Base-by-base conservation (phyloP, 2,329 filamentous ascomycete species). In the Rhytidhysteron rufulum region DNA sequence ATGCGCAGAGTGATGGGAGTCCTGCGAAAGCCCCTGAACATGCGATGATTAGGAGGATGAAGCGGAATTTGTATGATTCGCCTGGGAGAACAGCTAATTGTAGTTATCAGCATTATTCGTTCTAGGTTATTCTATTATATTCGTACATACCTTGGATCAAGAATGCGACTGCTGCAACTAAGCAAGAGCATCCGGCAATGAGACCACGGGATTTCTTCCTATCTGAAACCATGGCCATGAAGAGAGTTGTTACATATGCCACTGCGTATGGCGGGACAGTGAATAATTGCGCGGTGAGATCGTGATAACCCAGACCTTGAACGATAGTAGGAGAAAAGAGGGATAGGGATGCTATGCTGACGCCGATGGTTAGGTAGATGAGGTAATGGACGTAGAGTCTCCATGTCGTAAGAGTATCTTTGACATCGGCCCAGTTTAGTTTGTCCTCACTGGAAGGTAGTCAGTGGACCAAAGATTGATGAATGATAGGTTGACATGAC, bases 251-350 rank as follows among this genome's bases (percentile, higher is more conserved):
- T 3, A 72, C 64, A 44, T 81, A 83, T 5, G 78, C 77, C 1
- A 75, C 74, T 2, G 75, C 79, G 58, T 79, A 84, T 1, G 80
- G 80, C 2, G 80, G 80, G 0, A 84, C 78, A 0, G 79, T 82
- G 74, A 83, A 80, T 15, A 84, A 59, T 58, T 84, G 81, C 5
- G 80, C 79, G 36, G 68, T 55, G 10, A 82, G 64, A 38, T 76
- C 71, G 16, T 75, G 56, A 47, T 72, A 76, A 3, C 72, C 71
- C 4, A 76, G 53, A 0, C 78, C 78, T 4, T 71, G 71, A 39
- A 83, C 78, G 41, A 86, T 85, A 2, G 75, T 80, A 0, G 83
- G 83, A 0, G 83, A 72, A 60, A 71, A 85, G 66, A 61, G 67
- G 2, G 77, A 80, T 27, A 83, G 63, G 7, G 42, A 41, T 15